Evolutionary conservation across 2,329 filamentous ascomycete genomes (phyloP).

Genomic region (Cladorrhinum sp.): DNA sequence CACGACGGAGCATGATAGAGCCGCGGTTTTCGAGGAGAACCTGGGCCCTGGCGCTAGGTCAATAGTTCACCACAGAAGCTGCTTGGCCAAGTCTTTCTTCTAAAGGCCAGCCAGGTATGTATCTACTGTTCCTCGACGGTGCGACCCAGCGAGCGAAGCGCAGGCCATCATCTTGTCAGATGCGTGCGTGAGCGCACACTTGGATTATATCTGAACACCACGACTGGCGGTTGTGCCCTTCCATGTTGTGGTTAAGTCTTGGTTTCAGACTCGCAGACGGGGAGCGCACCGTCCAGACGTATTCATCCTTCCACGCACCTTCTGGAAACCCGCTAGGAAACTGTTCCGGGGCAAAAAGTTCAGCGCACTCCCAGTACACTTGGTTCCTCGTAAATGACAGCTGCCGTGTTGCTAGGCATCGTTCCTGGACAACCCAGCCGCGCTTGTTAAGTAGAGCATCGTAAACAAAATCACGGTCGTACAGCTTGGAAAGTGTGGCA

Average conservation of each 20-base stretch:
- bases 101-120: no score
- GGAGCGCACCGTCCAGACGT: no score
- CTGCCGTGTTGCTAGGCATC: neutral
- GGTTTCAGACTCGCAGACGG: no score
- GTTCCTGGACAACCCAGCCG: neutral
- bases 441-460: neutral
- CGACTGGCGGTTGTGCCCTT: no score
- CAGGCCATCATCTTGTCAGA: conserved; percentile 5
- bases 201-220: neutral
- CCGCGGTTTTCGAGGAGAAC: no score
- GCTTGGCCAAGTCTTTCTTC: no score
- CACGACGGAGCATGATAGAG: no score
- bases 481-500: no score
- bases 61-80: no score
- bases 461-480: no score
- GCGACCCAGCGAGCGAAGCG: neutral
- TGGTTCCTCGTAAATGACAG: neutral
- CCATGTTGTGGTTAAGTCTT: no score
- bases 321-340: neutral
- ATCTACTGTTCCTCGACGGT: neutral
- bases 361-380: conserved; percentile 2
- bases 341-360: conserved; percentile 2
- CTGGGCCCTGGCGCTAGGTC: no score
- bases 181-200: neutral
- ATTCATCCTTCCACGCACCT: neutral